Base-by-base conservation (phyloP, 331 rosid genomes). In the Erythrophleum ivorense region DNA sequence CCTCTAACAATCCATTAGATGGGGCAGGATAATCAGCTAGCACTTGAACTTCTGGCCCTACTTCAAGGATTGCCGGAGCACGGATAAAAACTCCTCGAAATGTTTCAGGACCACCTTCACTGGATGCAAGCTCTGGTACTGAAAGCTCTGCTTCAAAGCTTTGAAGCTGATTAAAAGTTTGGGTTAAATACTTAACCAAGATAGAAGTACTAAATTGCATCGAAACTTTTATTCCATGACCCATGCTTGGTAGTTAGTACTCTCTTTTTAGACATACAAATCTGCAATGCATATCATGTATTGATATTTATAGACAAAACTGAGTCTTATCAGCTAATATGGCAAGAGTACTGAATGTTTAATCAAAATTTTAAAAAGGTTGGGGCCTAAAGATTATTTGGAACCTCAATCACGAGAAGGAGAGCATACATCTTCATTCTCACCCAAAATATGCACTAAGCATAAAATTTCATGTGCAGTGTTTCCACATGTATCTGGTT, bases 61-160 rank as follows among this genome's bases (percentile, higher is more conserved):
- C 89, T 6, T 89, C 93, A 83, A 91, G 84, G 54, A 91, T 91
- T 63, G 93, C 91, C 31, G 93, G 95, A 82, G 95, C 95, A 38
- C 91, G 91, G 70, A 91, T 89, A 88, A 89, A 91, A 81, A 91
- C 88, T 63, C 89, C 95, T 40, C 87, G 89, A 80, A 83, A 91
- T 31, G 87, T 68, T 78, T 88, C 93, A 40, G 90, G 87, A 67
- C 95, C 93, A 21, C 95, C 95, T 88, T 89, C 93, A 48, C 48
- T 81, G 3, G 90, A 83, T 13, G 89, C 86, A 58, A 91, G 86
- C 82, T 88, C 88, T 13, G 89, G 93, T 38, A 88, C 88, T 18
- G 38, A 57, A 80, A 96, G 84, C 64, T 96, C 99, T 52, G 91
- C 84, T 89, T 93, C 98, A 82, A 96, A 96, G 90, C 99, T 96